A percentile compares a stretch with the other conserved stretches of the same genome.
Conservation (phyloP, 2,329 filamentous ascomycete genomes). For the Diplodia scrobiculata region DNA sequence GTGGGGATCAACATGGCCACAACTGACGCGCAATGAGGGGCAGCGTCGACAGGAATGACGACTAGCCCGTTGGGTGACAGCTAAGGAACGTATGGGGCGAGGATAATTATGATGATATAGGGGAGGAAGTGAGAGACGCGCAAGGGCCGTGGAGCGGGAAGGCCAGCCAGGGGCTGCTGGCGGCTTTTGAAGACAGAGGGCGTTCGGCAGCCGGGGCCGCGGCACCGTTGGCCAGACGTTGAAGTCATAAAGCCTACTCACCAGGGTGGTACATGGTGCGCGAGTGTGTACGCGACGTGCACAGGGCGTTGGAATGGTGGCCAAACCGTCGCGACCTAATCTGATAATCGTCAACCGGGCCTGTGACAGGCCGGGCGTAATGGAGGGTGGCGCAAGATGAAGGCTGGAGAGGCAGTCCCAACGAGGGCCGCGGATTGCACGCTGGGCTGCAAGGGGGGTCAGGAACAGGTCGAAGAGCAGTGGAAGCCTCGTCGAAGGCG, state of each 20-base stretch:
- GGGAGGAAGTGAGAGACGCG: slow-evolving; percentile 25
- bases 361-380: slow-evolving; percentile 31
- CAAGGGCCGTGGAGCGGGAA: slow-evolving; percentile 23
- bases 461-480: slow-evolving; percentile 29
- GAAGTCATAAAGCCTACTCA: slow-evolving; percentile 39
- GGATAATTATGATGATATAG: slow-evolving; percentile 27
- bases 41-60: slow-evolving; percentile 27
- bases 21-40: slow-evolving; percentile 28
- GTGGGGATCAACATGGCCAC: slow-evolving; percentile 10
- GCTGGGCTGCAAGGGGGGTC: slow-evolving; percentile 38
- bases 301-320: slow-evolving; percentile 43
- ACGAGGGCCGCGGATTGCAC: slow-evolving; percentile 37
- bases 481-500: slow-evolving; percentile 30
- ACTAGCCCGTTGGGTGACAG: not conserved
- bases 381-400: slow-evolving; percentile 33
- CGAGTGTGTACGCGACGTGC: slow-evolving; percentile 41
- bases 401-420: slow-evolving; percentile 32
- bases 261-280: slow-evolving; percentile 40
- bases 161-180: slow-evolving; percentile 32
- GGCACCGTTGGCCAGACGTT: slow-evolving; percentile 29
- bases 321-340: slow-evolving; percentile 30
- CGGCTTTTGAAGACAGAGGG: slow-evolving; percentile 40
- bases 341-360: slow-evolving; percentile 31
- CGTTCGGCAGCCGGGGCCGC: slow-evolving; percentile 29
- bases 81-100: slow-evolving; percentile 28